phyloP scores from a whole-genome alignment of 2,329 filamentous ascomycete genomes.

The Colletotrichum filicis region DNA sequence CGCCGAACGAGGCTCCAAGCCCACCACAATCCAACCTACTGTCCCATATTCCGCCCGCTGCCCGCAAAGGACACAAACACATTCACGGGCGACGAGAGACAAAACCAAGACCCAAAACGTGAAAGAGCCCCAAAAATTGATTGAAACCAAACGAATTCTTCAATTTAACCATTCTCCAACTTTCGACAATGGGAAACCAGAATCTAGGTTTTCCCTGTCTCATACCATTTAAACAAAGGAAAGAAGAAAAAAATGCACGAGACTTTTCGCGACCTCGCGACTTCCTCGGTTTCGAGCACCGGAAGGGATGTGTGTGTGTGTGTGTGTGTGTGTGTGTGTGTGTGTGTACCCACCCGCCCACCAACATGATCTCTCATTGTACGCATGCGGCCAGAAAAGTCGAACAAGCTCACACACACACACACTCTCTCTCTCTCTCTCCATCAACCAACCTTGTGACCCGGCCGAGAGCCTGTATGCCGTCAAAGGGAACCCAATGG shows the following conservation, averaged over 20 bases:
- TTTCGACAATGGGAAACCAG: neutral
- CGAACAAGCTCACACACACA: too few relatives aligned
- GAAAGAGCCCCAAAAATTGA: neutral
- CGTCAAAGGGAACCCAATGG: neutral
- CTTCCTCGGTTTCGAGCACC: neutral
- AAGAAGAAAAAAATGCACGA: too few relatives aligned
- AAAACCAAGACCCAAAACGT: neutral
- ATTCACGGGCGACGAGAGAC: neutral
- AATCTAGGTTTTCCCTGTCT: neutral
- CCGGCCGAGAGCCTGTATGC: conserved; percentile 6
- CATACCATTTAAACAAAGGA: neutral
- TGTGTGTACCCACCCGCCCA: too few relatives aligned
- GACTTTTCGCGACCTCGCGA: too few relatives aligned
- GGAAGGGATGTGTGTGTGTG: neutral
- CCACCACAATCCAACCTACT: neutral
- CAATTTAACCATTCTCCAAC: neutral
- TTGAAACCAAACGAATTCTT: neutral
- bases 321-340: neutral
- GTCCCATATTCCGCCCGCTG: too few relatives aligned
- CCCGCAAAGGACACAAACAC: neutral
- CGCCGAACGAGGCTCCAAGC: neutral
- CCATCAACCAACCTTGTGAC: neutral
- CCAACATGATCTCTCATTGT: neutral
- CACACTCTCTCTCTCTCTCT: too few relatives aligned
- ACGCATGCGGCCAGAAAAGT: neutral